Percentiles rank a stretch among this genome's conserved stretches.
These are phyloP conservation scores for Penicillium freii DNA, from an alignment of 2,329 filamentous ascomycete species.

Conservation along the genomic window DNA sequence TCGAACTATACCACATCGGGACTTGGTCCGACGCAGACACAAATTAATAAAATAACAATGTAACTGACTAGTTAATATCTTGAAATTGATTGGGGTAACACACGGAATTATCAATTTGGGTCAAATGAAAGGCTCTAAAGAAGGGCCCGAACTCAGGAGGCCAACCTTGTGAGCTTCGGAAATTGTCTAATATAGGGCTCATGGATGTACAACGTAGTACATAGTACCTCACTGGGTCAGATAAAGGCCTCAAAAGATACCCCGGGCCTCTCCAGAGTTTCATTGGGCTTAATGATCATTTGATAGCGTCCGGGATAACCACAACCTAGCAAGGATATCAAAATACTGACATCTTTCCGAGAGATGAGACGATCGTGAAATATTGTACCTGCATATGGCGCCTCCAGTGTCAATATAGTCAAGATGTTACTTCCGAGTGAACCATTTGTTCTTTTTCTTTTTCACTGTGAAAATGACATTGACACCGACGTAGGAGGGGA, in stretches of 20 bases:
- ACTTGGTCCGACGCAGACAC: conserved; percentile 1
- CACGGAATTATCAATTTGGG: background rate
- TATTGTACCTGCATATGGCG: conserved; percentile 7
- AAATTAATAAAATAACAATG: background rate
- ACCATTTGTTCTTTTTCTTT: no score
- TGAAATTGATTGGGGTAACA: background rate
- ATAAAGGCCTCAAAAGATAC: background rate
- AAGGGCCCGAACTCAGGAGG: conserved; percentile 3
- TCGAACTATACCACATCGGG: conserved; percentile 4
- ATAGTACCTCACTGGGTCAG: background rate
- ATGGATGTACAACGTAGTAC: background rate
- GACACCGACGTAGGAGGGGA: background rate
- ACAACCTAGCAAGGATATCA: background rate
- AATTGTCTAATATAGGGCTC: background rate
- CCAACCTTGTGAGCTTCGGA: background rate
- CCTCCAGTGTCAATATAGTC: background rate
- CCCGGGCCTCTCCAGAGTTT: background rate
- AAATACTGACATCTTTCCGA: background rate
- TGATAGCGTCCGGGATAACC: background rate
- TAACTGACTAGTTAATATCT: no score
- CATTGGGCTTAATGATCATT: background rate
- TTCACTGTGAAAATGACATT: background rate
- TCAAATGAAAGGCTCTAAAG: background rate
- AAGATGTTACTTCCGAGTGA: background rate
- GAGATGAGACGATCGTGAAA: background rate